Base-by-base conservation (phyloP, 2,329 filamentous ascomycete genomes). In the Neofusicoccum parvum region DNA sequence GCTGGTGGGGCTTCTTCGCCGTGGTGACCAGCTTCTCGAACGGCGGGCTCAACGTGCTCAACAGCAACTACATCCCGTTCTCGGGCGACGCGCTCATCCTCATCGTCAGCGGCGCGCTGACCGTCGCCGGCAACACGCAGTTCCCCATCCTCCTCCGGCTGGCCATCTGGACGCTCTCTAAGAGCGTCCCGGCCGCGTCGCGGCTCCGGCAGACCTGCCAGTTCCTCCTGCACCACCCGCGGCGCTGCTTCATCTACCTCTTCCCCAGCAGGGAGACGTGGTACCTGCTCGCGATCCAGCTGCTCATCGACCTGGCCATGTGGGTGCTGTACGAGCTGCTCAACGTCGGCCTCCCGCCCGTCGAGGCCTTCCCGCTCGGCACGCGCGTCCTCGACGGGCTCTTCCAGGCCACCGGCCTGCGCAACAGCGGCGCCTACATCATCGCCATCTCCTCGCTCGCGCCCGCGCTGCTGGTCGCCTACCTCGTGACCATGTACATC, bases 401-500 rank as follows among this genome's bases (percentile, higher is more conserved):
- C 3, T 91, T 91, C 70, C 87, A 89, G 72, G 86, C 86, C 1
- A 72, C 87, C 66, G 80, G 73, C 64, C 86, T 90, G 5, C 84
- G 89, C 6, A 86, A 86, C 9, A 87, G 87, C 15, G 89, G 88
- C 0, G 89, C 90, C 69, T 88, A 89, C 59, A 85, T 90, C 23
- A 85, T 90, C 36, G 80, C 82, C 1, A 87, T 91, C 51, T 77
- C 86, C 3, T 78, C 81, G 1, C 79, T 87, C 1, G 74, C 78
- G 45, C 86, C 87, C 5, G 86, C 85, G 1, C 78, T 89, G 2
- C 84, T 88, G 66, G 81, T 89, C 0, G 75, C 87, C 1, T 89
- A 87, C 69, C 79, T 88, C 12, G 81, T 89, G 64, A 87, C 88
- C 80, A 89, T 89, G 86, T 90, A 89, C 73, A 85, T 89, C 48